Conservation (phyloP, 768 basidiomycete species). For the Dendrothele bispora region DNA sequence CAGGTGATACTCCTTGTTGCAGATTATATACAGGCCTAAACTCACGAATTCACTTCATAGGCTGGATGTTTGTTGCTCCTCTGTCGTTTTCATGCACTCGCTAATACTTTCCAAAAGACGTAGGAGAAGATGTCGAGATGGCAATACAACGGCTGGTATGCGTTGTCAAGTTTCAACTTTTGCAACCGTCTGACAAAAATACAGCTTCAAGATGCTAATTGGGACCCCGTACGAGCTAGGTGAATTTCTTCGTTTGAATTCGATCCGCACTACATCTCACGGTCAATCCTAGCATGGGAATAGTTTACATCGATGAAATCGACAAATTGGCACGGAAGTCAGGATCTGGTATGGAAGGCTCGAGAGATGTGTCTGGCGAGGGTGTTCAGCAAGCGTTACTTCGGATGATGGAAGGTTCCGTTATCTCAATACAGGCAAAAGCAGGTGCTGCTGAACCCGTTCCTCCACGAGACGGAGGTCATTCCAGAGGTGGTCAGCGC, state of each 20-base stretch:
- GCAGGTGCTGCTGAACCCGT: slow-evolving; percentile 48
- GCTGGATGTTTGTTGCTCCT: slow-evolving; percentile 62
- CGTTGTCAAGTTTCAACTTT: neutral
- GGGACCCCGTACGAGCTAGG: slow-evolving; percentile 87
- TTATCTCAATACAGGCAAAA: slow-evolving; percentile 80
- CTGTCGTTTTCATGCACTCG: slow-evolving; percentile 7
- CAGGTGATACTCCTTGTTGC: slow-evolving; percentile 49
- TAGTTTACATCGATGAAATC: slow-evolving; percentile 95
- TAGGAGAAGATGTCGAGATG: slow-evolving; percentile 96
- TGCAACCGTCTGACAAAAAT: slow-evolving; percentile 3
- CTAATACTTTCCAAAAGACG: slow-evolving; percentile 54
- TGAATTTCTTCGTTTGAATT: slow-evolving; percentile 26
- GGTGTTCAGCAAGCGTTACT: slow-evolving; percentile 93
- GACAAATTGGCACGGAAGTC: slow-evolving; percentile 86
- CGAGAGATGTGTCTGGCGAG: slow-evolving; percentile 91
- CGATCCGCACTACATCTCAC: slow-evolving; percentile 6
- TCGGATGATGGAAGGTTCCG: slow-evolving; percentile 92
- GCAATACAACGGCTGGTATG: slow-evolving; percentile 80
- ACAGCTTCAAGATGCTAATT: slow-evolving; percentile 87
- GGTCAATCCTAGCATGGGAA: slow-evolving; percentile 66
- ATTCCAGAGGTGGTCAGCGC: slow-evolving; percentile 50
- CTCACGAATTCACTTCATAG: slow-evolving; percentile 28
- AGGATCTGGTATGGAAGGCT: slow-evolving; percentile 61
- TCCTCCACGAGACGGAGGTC: slow-evolving; percentile 41
- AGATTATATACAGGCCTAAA: neutral